Percentiles rank a stretch among this genome's conserved stretches.
Conservation (phyloP, 1,284 basidiomycete genomes). For the Fereydounia khargensis region DNA sequence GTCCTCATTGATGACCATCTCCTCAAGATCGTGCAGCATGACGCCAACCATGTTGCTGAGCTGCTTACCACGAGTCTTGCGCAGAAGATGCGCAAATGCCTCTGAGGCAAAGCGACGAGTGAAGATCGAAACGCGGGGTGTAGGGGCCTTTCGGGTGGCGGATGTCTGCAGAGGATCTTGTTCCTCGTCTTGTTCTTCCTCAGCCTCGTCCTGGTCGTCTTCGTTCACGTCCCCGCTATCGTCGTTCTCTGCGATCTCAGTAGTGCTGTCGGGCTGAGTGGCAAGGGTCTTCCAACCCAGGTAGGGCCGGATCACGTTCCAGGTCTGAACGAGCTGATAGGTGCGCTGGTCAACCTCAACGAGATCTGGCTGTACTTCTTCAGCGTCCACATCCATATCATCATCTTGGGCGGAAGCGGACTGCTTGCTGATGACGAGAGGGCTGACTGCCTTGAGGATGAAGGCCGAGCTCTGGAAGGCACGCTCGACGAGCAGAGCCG, state of each 20-base stretch:
- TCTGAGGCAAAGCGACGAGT: constrained; percentile 53
- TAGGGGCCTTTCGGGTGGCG: too few species aligned
- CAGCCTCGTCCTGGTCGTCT: constrained; percentile 9
- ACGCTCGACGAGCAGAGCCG: constrained; percentile 51
- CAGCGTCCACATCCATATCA: constrained; percentile 5
- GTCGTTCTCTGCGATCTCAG: not conserved
- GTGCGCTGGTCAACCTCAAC: constrained; percentile 25
- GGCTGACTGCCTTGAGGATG: constrained; percentile 44
- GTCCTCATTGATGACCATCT: constrained; percentile 31
- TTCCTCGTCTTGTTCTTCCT: constrained; percentile 1
- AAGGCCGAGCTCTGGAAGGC: constrained; percentile 51
- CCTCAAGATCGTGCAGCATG: constrained; percentile 38
- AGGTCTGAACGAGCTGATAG: constrained; percentile 29
- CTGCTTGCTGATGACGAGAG: constrained; percentile 38
- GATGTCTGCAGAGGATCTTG: constrained; percentile 1
- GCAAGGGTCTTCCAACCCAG: constrained; percentile 33
- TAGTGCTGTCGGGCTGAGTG: not conserved
- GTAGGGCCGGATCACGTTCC: constrained; percentile 41
- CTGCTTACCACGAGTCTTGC: constrained; percentile 41
- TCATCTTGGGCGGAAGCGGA: not conserved
- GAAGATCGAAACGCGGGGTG: constrained; percentile 20
- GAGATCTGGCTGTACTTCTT: constrained; percentile 2
- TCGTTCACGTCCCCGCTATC: constrained; percentile 5
- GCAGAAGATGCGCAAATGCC: constrained; percentile 52
- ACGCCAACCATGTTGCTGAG: constrained; percentile 26